Evolutionary conservation across 2,329 filamentous ascomycete species (phyloP).

Genomic region (Dactylellina parvicollis): DNA sequence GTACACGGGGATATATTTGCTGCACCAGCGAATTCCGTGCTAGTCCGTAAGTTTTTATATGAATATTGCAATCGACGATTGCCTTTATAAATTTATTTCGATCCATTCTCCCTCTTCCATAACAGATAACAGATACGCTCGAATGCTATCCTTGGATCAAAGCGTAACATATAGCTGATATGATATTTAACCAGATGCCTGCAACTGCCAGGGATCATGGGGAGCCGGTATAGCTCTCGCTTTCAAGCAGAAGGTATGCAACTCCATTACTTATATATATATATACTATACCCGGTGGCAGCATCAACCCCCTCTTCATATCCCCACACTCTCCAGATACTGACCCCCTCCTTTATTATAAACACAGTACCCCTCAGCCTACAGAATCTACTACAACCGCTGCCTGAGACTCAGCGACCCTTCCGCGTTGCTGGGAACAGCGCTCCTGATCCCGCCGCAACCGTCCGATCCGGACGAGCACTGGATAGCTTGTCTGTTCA

Average conservation of each 20-base stretch:
- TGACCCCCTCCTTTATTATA: too few species aligned
- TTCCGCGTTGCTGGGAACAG: slow-evolving; percentile 19
- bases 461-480: slow-evolving; percentile 4
- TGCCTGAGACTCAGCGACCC: slow-evolving; percentile 15
- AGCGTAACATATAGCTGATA: not conserved
- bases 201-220: slow-evolving; percentile 49
- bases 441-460: slow-evolving; percentile 43
- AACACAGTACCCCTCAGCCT: slow-evolving; percentile 48
- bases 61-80: too few species aligned
- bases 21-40: slow-evolving; percentile 31
- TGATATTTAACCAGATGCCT: slow-evolving; percentile 32
- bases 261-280: too few species aligned
- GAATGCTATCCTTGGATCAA: too few species aligned
- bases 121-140: too few species aligned
- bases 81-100: too few species aligned
- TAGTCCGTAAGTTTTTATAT: slow-evolving; percentile 38
- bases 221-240: slow-evolving; percentile 49
- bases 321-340: too few species aligned
- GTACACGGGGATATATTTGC: slow-evolving; percentile 40
- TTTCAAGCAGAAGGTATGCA: slow-evolving; percentile 33
- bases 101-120: too few species aligned
- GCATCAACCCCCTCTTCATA: too few species aligned
- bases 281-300: too few species aligned
- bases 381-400: slow-evolving; percentile 31
- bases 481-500: slow-evolving; percentile 49